Base-by-base conservation (phyloP, 495 filamentous ascomycete species). In the Zalerion maritima region DNA sequence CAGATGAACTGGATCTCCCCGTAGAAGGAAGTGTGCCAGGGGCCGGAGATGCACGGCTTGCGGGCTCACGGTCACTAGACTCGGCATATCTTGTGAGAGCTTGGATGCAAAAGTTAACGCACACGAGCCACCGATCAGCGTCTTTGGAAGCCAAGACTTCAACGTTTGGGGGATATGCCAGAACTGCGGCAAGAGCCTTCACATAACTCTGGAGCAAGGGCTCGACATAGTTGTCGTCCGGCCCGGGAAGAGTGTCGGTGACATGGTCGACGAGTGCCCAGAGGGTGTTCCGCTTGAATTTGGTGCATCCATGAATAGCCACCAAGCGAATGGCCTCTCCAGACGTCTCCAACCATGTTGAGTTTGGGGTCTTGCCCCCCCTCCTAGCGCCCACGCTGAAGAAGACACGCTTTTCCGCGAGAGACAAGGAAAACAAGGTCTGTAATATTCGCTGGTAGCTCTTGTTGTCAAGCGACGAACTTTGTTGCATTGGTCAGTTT, bases 361-460 rank as follows among this genome's bases (percentile, higher is more conserved):
- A 49, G 22, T 68, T 58, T 49, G 44, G 36, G 49, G 59, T 28
- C 50, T 64, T 26, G 53, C 52, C 66, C 16, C 49, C 41, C 16
- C 57, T 58, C 34, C 63, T 71, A 20, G 69, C 64, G 32, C 60
- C n/a, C n/a, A n/a, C 59, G 21, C 42, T 42, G 28, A 72, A 64
- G 41, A 73, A 81, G 14, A 55, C 36, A 15, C 74, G 59, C 43
- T 75, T 78, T 34, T 94, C 84, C 7, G 57, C 43, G 12, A 74
- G 58, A 5, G 72, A 55, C 37, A 70, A 73, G 21, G 64, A 58
- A 43, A 94, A 94, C 10, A 97, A 54, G 1, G 71, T 68, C 43
- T 94, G 84, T 37, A 77, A 84, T 16, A 94, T 73, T 26, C 66
- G 67, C 42, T 91, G 80, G 42, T 78, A 92, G 11, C 66, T 69